Base-by-base conservation (phyloP, 805 yeast genomes). In the Saccharomycopsis sp. region DNA sequence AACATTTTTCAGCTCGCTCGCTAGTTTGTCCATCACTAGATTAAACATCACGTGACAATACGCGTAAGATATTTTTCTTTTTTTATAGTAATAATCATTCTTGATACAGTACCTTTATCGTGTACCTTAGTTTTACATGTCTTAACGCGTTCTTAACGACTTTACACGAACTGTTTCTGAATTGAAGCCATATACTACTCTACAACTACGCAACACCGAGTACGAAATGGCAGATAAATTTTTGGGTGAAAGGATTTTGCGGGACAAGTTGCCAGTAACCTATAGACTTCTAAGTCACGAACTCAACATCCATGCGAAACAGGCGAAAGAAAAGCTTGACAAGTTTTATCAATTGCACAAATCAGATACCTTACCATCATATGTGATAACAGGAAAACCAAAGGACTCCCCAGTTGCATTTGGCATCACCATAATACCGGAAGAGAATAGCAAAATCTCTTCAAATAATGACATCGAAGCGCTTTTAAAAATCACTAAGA, bases 231-330 rank as follows among this genome's bases (percentile, higher is more conserved):
- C 47, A 20, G 23, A 51, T 23, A 40, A 24, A 14, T 51, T 18
- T 41, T 37, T 58, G 40, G 21, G 24, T 16, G 34, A 44, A 34
- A 37, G 20, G 21, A 24, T 58, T 2, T 40, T 58, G 18, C 44
- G 46, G n/a, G 53, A 56, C 15, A 54, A 56, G 47, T 21, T 57
- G 24, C 56, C 53, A 14, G 58, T 53, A 50, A 77, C 79, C 0
- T 80, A 76, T 62, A 74, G 73, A 52, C 65, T 73, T 5, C 68
- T 78, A 5, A 69, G 81, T 2, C 68, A 81, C 51, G 70, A 68
- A 5, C 63, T 77, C 54, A 66, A 66, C n/a, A 65, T 79, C 8
- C 73, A 75, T 52, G 72, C 70, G 1, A 52, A 64, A 21, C 70
- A 70, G 37, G 73, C 83, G 15, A 80, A 79, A 63, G 62, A 56